These are phyloP conservation scores for Chaetomium sp. DNA, from an alignment of 2,329 filamentous ascomycete species.

Conservation along the genomic window DNA sequence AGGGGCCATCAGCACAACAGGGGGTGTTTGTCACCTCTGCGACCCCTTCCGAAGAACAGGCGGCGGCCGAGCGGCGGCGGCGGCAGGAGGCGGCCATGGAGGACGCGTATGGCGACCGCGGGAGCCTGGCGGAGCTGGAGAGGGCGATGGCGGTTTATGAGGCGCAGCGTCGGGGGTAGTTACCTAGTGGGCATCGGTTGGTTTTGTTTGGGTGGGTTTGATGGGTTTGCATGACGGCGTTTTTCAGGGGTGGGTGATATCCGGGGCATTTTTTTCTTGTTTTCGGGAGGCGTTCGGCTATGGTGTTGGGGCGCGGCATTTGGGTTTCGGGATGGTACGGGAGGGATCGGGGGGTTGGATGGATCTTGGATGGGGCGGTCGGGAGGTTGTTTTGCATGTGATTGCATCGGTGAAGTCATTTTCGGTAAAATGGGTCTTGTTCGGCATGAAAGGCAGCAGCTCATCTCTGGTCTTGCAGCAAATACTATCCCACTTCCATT, in stretches of 20 bases:
- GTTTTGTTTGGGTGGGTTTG: not conserved
- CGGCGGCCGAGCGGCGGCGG: constrained; percentile 30
- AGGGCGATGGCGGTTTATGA: constrained; percentile 39
- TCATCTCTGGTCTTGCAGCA: not conserved
- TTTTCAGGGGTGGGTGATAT: not conserved
- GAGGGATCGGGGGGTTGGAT: not conserved
- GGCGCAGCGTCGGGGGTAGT: constrained; percentile 31
- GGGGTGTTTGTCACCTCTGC: constrained; percentile 5
- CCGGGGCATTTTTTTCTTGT: constrained; percentile 7
- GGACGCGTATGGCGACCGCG: constrained; percentile 40
- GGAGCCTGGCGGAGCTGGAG: constrained; percentile 40
- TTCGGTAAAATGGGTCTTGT: not conserved
- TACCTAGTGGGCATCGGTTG: not conserved
- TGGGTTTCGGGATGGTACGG: constrained; percentile 1
- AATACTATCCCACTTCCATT: not conserved
- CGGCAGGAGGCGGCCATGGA: constrained; percentile 34
- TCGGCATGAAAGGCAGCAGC: not conserved
- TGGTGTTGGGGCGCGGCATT: not conserved
- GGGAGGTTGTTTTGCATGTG: constrained; percentile 5
- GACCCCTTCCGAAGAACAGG: constrained; percentile 20
- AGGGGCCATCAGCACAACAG: constrained; percentile 23
- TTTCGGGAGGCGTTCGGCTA: not conserved
- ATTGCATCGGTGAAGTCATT: not conserved
- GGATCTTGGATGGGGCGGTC: not conserved
- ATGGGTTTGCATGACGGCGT: not conserved